Evolutionary conservation across 768 basidiomycete species (phyloP), one percentile per base, ranked within the genome.

Genomic region (Tulasnella sp.): DNA sequence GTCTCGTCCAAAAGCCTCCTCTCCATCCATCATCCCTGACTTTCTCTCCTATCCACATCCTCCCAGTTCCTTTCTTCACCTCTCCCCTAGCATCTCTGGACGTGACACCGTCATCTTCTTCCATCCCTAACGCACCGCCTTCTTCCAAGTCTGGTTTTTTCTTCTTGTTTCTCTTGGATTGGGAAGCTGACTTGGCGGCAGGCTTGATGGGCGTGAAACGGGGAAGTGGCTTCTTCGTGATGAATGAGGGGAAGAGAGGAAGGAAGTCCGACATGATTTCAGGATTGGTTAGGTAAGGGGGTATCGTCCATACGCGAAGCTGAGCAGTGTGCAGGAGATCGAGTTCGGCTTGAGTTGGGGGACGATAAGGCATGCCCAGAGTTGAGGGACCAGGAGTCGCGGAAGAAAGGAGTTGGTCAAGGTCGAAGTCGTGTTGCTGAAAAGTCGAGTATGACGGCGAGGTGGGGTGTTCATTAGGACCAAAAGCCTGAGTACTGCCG

Each of bases 291-390:
- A 97, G 86, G 83, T 95, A 82, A 1, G 78, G 90, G 26, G 95
- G 93, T 6, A 90, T 89, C 0, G 89, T 91, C 95, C 95, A 97
- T 57, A 89, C 88, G 76, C 94, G 90, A 83, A 93, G 84, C 81
- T 89, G 88, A 75, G 82, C 39, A 26, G 77, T 74, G 48, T 78
- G 35, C 67, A 57, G 35, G 51, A 44, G 40, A 77, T 72, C 61
- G 42, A 78, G 61, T 72, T 70, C 78, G 44, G 55, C 29, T 76
- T 77, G 69, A 37, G 61, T 76, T 70, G 35, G 35, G n/a, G 26
- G 35, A 13, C 48, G 70, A 80, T 39, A 57, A 39, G 80, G 77
- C 20, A 84, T 83, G 57, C 88, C 87, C 40, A 83, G 83, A 48
- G 81, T 82, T 7, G 85, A 83, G 32, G 83, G 84, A 46, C 82